phyloP scores from a whole-genome alignment of 1,284 basidiomycete species.

The Polyporus tsugae region DNA sequence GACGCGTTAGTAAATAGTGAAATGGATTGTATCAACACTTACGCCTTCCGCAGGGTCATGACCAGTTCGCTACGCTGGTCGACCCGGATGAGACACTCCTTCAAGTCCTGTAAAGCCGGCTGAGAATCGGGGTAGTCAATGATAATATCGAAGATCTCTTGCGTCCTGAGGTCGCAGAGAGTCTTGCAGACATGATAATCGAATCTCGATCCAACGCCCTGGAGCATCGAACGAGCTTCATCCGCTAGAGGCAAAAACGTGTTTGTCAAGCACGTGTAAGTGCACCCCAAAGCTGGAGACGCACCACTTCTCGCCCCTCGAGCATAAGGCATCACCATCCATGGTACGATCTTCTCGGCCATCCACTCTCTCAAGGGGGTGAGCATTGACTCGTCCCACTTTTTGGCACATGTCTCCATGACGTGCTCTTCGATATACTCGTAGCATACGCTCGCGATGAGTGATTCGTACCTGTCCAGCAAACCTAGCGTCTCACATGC shows the following conservation, averaged over 20 bases:
- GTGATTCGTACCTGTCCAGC: conserved; percentile 85
- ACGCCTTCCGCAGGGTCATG: conserved; percentile 75
- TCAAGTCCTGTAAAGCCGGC: conserved; percentile 89
- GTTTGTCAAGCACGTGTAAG: background rate
- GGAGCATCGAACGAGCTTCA: conserved; percentile 75
- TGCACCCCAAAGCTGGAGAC: conserved; percentile 32
- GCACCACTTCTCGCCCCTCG: conserved; percentile 64
- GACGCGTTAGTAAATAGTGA: background rate
- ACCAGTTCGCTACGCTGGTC: conserved; percentile 81
- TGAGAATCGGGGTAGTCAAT: conserved; percentile 91
- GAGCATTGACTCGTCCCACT: conserved; percentile 77
- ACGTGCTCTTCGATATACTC: conserved; percentile 85
- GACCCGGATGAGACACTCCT: conserved; percentile 82
- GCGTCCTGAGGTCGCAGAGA: conserved; percentile 85
- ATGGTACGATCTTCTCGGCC: conserved; percentile 78
- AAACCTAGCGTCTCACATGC: conserved; percentile 80
- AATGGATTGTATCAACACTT: conserved; percentile 35
- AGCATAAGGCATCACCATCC: conserved; percentile 85
- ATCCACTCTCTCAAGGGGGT: conserved; percentile 76
- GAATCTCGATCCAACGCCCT: conserved; percentile 86
- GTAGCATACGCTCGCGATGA: conserved; percentile 85
- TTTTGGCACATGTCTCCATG: conserved; percentile 65
- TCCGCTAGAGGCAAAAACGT: conserved; percentile 53
- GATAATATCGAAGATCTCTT: conserved; percentile 96
- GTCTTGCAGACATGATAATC: conserved; percentile 93